Conservation (phyloP, 1,139 yeast genomes). For the Geotrichum bryndzae region DNA sequence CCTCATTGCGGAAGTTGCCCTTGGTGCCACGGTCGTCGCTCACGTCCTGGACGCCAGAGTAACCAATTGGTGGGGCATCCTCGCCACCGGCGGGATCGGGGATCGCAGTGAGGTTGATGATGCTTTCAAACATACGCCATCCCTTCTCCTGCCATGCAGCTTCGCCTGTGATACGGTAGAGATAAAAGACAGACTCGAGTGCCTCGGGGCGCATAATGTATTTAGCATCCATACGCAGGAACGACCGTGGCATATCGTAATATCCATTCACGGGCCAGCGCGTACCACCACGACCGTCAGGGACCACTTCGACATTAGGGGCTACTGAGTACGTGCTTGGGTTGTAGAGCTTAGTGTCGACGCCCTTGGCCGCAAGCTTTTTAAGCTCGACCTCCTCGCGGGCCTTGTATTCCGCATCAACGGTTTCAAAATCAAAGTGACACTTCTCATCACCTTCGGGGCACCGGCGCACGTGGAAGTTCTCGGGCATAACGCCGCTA, state of each 20-base stretch:
- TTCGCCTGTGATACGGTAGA: slow-evolving; percentile 72
- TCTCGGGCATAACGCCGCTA: slow-evolving; percentile 44
- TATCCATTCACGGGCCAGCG: slow-evolving; percentile 32
- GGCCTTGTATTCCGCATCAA: slow-evolving; percentile 4
- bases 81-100: slow-evolving; percentile 18
- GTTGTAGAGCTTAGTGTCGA: background rate
- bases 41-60: slow-evolving; percentile 50
- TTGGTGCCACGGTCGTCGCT: slow-evolving; percentile 30
- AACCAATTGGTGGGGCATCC: slow-evolving; percentile 41
- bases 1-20: slow-evolving; percentile 38
- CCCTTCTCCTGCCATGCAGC: slow-evolving; percentile 64
- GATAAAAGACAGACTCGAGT: slow-evolving; percentile 65
- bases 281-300: slow-evolving; percentile 21
- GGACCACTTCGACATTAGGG: slow-evolving; percentile 7
- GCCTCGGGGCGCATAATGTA: slow-evolving; percentile 69
- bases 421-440: slow-evolving; percentile 23
- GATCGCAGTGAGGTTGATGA: slow-evolving; percentile 34
- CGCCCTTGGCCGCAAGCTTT: slow-evolving; percentile 3
- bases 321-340: background rate
- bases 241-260: slow-evolving; percentile 36
- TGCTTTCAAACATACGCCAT: slow-evolving; percentile 54
- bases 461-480: slow-evolving; percentile 37
- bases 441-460: slow-evolving; percentile 30
- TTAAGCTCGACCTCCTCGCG: background rate
- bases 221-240: slow-evolving; percentile 40